Percentiles rank a stretch among this genome's conserved stretches.
These are phyloP conservation scores for Cutaneotrichosporon sp. DNA, from an alignment of 1,284 basidiomycete genomes.

Conservation along the genomic window DNA sequence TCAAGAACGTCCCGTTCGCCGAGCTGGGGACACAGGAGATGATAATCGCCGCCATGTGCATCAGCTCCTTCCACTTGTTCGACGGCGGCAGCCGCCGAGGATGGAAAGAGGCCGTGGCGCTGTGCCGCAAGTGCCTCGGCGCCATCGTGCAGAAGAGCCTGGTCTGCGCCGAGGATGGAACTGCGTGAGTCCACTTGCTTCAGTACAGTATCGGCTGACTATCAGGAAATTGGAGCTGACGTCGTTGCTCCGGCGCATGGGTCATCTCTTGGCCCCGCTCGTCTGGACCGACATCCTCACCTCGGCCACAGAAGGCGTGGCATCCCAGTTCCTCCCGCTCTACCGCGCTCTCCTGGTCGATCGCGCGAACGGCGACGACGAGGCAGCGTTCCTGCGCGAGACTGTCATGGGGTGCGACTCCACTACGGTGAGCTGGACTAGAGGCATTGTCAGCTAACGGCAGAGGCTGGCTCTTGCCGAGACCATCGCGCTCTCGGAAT, in stretches of 20 bases:
- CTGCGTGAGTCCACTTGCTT: not conserved
- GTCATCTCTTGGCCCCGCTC: slow-evolving; percentile 66
- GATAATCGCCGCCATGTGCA: slow-evolving; percentile 30
- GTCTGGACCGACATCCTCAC: slow-evolving; percentile 84
- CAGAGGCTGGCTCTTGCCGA: slow-evolving; percentile 75
- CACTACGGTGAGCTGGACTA: slow-evolving; percentile 42
- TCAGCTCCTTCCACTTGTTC: slow-evolving; percentile 34
- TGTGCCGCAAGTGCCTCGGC: slow-evolving; percentile 22
- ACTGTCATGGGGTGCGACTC: slow-evolving; percentile 82
- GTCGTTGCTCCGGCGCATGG: not conserved
- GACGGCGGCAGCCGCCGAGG: slow-evolving; percentile 29
- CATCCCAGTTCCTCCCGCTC: slow-evolving; percentile 62
- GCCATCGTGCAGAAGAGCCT: slow-evolving; percentile 7
- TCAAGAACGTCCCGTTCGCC: slow-evolving; percentile 23
- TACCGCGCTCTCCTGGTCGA: slow-evolving; percentile 62
- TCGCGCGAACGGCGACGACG: slow-evolving; percentile 33
- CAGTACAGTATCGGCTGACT: not conserved
- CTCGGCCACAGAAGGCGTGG: slow-evolving; percentile 64
- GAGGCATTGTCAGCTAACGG: not conserved
- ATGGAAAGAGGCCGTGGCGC: slow-evolving; percentile 25
- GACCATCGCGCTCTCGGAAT: slow-evolving; percentile 65
- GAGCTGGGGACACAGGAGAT: slow-evolving; percentile 29
- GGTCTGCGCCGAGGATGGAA: slow-evolving; percentile 15
- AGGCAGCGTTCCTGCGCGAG: slow-evolving; percentile 63
- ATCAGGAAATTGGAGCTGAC: not conserved